phyloP scores from a whole-genome alignment of 2,329 filamentous ascomycete genomes.

The Aspergillus sojae region DNA sequence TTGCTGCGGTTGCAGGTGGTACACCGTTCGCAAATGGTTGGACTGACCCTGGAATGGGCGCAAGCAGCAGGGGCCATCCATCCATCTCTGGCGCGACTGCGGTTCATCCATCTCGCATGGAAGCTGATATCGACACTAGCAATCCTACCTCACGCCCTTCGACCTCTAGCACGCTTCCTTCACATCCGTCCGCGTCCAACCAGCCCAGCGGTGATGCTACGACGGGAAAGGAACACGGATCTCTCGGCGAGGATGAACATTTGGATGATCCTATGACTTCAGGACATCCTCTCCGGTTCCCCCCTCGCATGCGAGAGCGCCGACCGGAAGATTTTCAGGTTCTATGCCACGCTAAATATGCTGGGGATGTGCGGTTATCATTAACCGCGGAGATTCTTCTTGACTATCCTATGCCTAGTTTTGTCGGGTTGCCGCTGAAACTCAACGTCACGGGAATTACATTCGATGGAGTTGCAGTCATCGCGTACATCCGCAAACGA shows the following conservation, averaged over 20 bases:
- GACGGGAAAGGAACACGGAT: conserved; percentile 21
- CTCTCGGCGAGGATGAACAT: conserved; percentile 25
- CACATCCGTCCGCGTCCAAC: conserved; percentile 34
- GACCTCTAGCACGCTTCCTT: conserved; percentile 43
- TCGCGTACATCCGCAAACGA: conserved; percentile 85
- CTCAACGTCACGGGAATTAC: conserved; percentile 92
- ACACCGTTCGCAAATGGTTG: conserved; percentile 43
- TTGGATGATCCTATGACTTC: conserved; percentile 22
- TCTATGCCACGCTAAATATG: conserved; percentile 86
- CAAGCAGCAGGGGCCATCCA: conserved; percentile 20
- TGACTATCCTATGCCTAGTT: conserved; percentile 98
- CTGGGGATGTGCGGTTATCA: conserved; percentile 82
- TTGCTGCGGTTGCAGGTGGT: conserved; percentile 50
- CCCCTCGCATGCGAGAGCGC: conserved; percentile 67
- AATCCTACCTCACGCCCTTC: conserved; percentile 46
- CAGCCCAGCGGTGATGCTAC: conserved; percentile 29
- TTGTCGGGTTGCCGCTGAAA: conserved; percentile 92
- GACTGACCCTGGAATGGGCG: conserved; percentile 34
- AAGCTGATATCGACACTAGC: conserved; percentile 39
- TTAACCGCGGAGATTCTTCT: conserved; percentile 93
- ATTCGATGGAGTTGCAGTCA: conserved; percentile 91
- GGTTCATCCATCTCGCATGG: conserved; percentile 28
- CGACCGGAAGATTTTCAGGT: conserved; percentile 87
- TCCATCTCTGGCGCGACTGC: conserved; percentile 15
- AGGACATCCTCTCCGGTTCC: conserved; percentile 36